A percentile compares a stretch with the other conserved stretches of the same genome.
These are phyloP conservation scores for Diutina siamensis DNA, from an alignment of 1,139 yeast genomes.

Conservation along the genomic window DNA sequence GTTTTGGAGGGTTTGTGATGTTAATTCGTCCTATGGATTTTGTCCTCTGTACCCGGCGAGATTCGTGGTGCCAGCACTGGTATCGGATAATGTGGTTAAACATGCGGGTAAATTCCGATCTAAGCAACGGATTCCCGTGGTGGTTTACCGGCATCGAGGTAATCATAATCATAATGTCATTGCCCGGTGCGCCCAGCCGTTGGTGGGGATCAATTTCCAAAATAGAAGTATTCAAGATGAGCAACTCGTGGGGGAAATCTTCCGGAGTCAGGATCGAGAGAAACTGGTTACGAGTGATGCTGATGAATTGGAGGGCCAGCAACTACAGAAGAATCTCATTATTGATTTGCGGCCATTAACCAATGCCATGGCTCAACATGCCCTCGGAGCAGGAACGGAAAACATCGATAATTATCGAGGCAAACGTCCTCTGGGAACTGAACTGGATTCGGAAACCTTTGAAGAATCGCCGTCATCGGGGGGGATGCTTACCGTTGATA, in stretches of 20 bases:
- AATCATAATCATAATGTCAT: conserved; percentile 63
- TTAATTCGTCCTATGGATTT: conserved; percentile 56
- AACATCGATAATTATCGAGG: conserved; percentile 73
- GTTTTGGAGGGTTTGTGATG: conserved; percentile 56
- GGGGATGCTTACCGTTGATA: conserved; percentile 24
- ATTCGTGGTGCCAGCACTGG: conserved; percentile 57
- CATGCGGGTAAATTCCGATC: conserved; percentile 84
- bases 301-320: conserved; percentile 19
- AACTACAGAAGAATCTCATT: conserved; percentile 53
- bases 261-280: conserved; percentile 34
- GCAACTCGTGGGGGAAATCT: conserved; percentile 61
- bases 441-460: conserved; percentile 7
- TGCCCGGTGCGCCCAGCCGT: conserved; percentile 84
- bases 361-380: conserved; percentile 94
- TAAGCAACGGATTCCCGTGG: conserved; percentile 71
- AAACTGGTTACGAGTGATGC: conserved; percentile 12
- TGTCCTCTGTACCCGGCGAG: conserved; percentile 67
- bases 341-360: conserved; percentile 90
- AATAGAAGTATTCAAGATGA: conserved; percentile 89
- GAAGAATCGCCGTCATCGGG: conserved; percentile 5
- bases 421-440: conserved; percentile 7
- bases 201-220: conserved; percentile 76
- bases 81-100: conserved; percentile 71
- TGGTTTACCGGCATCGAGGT: conserved; percentile 59
- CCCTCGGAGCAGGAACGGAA: conserved; percentile 95